These are phyloP conservation scores for Noccaea caerulescens DNA, from an alignment of 345 rosid species.

Conservation along the genomic window DNA sequence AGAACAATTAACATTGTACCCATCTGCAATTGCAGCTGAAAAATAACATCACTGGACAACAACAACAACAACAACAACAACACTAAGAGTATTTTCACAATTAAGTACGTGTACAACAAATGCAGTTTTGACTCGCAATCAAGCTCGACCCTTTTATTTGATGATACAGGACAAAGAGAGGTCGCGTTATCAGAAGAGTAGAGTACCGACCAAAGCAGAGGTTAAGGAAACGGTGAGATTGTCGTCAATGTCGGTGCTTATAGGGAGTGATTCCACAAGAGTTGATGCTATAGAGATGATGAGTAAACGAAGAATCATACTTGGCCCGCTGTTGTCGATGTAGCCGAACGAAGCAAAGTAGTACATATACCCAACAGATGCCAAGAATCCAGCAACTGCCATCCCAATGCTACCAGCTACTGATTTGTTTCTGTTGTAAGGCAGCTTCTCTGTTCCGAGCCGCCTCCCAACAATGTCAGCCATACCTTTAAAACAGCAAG, in stretches of 20 bases:
- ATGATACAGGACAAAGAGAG: not conserved
- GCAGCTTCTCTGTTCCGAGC: conserved; percentile 67
- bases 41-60: conserved; percentile 14
- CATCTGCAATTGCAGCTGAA: conserved; percentile 30
- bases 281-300: conserved; percentile 72
- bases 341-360: conserved; percentile 76
- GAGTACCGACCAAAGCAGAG: conserved; percentile 61
- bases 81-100: not conserved
- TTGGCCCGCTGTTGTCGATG: conserved; percentile 51
- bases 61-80: conserved; percentile 1
- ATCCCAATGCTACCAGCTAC: conserved; percentile 82
- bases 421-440: conserved; percentile 83
- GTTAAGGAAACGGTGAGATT: conserved; percentile 82
- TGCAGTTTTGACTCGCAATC: conserved; percentile 4
- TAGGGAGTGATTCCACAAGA: conserved; percentile 82
- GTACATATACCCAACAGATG: conserved; percentile 71
- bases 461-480: conserved; percentile 91
- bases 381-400: conserved; percentile 70
- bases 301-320: conserved; percentile 60
- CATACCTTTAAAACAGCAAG: conserved; percentile 52
- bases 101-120: conserved; percentile 15
- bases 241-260: conserved; percentile 82
- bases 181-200: conserved; percentile 44
- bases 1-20: conserved; percentile 17
- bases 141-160: conserved; percentile 3